Conservation (phyloP, 2,329 filamentous ascomycete species). For the Epichloe elymi region DNA sequence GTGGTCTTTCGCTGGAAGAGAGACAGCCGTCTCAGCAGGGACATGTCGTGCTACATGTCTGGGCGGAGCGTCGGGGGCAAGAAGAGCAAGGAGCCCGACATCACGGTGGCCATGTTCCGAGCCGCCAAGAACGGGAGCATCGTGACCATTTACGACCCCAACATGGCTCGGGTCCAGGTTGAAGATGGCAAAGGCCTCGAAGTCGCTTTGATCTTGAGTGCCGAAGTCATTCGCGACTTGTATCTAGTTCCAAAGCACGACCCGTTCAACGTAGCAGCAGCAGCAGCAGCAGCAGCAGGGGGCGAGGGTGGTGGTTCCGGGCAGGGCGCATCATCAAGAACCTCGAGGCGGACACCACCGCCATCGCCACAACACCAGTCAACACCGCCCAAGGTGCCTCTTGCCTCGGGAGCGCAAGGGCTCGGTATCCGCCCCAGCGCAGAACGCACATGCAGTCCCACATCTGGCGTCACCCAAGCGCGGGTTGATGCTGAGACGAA, state of each 20-base stretch:
- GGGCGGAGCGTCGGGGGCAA: constrained; percentile 65
- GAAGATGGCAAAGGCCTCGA: constrained; percentile 92
- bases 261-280: constrained; percentile 60
- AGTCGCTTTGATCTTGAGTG: constrained; percentile 55
- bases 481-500: constrained; percentile 65
- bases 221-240: constrained; percentile 52
- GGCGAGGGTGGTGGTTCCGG: neutral
- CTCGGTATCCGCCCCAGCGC: constrained; percentile 11
- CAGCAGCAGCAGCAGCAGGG: constrained; percentile 24
- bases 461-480: constrained; percentile 8
- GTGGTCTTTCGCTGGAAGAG: constrained; percentile 80
- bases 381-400: neutral
- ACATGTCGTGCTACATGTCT: constrained; percentile 78
- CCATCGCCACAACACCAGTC: constrained; percentile 13
- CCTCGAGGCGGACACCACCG: constrained; percentile 7
- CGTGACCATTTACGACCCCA: constrained; percentile 85
- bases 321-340: neutral
- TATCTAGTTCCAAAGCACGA: constrained; percentile 54
- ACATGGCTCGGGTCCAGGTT: constrained; percentile 77
- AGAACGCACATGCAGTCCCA: neutral
- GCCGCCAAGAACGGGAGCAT: constrained; percentile 47
- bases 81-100: constrained; percentile 86
- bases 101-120: constrained; percentile 81
- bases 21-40: constrained; percentile 73
- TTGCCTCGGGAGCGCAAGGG: constrained; percentile 26